Percentiles rank a stretch among this genome's conserved stretches.
phyloP scores from a whole-genome alignment of 768 basidiomycete species.

The Suillus americanus region DNA sequence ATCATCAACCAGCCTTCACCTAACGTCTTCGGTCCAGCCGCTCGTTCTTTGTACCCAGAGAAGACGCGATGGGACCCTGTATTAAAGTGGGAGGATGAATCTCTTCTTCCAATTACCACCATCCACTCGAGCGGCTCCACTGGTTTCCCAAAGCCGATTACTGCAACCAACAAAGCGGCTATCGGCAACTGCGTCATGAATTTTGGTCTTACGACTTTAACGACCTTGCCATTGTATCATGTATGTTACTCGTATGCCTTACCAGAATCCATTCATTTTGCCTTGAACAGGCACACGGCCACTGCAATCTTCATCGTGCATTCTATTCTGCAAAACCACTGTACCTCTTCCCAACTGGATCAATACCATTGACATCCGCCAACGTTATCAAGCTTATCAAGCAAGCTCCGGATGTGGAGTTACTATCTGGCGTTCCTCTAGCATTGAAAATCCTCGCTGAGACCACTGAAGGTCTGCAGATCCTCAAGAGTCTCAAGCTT shows the following conservation, averaged over 20 bases:
- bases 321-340: constrained; percentile 41
- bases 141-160: constrained; percentile 48
- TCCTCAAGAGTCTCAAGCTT: constrained; percentile 44
- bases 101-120: constrained; percentile 19
- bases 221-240: constrained; percentile 32
- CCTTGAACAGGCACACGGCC: constrained; percentile 20
- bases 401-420: constrained; percentile 32
- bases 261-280: neutral
- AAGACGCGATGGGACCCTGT: constrained; percentile 22
- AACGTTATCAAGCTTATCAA: constrained; percentile 42
- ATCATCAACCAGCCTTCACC: constrained; percentile 24
- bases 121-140: constrained; percentile 37
- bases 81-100: constrained; percentile 22
- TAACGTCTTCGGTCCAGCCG: constrained; percentile 14
- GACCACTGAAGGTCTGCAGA: constrained; percentile 41
- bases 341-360: constrained; percentile 41
- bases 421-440: constrained; percentile 37
- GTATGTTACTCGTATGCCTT: constrained; percentile 17
- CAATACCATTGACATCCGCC: constrained; percentile 44
- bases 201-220: constrained; percentile 19
- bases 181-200: constrained; percentile 37
- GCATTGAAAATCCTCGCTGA: constrained; percentile 49
- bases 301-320: constrained; percentile 37
- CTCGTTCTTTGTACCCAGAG: constrained; percentile 17
- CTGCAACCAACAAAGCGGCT: constrained; percentile 35